A percentile compares a stretch with the other conserved stretches of the same genome.
Conservation (phyloP, 2,329 filamentous ascomycete genomes). For the Scorias spongiosa region DNA sequence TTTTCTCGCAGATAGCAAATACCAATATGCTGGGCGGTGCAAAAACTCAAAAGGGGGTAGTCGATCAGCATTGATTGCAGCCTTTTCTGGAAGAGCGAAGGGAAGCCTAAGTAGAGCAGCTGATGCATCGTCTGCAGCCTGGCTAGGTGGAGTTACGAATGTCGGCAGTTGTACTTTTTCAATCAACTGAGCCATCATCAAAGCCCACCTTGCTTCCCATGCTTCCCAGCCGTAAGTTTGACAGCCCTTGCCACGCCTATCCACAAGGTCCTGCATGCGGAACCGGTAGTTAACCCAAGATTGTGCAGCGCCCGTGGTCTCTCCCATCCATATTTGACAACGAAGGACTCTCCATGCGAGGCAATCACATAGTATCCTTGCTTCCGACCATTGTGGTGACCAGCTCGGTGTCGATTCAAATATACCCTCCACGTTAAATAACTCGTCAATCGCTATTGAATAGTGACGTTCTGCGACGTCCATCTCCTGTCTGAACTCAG, state of each 20-base stretch:
- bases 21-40: constrained; percentile 50
- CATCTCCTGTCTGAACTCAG: constrained; percentile 86
- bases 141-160: neutral
- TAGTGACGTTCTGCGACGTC: constrained; percentile 75
- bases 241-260: constrained; percentile 70
- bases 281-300: constrained; percentile 67
- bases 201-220: constrained; percentile 68
- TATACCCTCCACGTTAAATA: constrained; percentile 62
- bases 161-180: neutral
- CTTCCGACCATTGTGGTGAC: constrained; percentile 83
- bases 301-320: constrained; percentile 64
- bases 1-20: constrained; percentile 37
- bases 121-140: constrained; percentile 7
- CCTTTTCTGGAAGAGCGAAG: constrained; percentile 37
- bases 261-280: constrained; percentile 60
- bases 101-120: constrained; percentile 9
- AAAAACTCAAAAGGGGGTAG: constrained; percentile 43
- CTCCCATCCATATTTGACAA: constrained; percentile 65
- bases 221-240: constrained; percentile 86
- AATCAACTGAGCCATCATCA: constrained; percentile 45
- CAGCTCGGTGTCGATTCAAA: constrained; percentile 81
- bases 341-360: constrained; percentile 68
- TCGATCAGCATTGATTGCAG: constrained; percentile 31
- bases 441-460: constrained; percentile 68
- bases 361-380: constrained; percentile 70